A percentile compares a stretch with the other conserved stretches of the same genome.
Evolutionary conservation across 495 filamentous ascomycete genomes (phyloP).

Genomic region (Chaetomium tenue): DNA sequence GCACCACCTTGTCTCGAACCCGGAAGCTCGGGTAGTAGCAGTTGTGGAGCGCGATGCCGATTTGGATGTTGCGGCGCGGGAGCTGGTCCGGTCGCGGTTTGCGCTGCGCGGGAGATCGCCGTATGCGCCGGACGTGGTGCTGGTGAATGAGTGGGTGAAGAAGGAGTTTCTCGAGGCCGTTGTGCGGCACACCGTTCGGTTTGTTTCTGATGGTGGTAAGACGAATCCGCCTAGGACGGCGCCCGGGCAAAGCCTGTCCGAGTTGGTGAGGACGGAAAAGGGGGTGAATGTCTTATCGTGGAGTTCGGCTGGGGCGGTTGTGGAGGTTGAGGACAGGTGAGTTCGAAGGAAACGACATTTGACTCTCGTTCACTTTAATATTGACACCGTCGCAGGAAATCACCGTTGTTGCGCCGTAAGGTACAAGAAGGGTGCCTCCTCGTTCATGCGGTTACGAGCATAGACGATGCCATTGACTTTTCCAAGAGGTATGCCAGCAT

Average conservation of each 20-base stretch:
- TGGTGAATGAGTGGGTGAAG: conserved; percentile 58
- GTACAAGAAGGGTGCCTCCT: conserved; percentile 11
- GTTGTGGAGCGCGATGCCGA: conserved; percentile 34
- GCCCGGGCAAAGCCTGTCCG: background rate
- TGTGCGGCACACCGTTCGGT: conserved; percentile 12
- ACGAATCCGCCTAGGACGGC: background rate
- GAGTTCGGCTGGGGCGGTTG: conserved; percentile 3
- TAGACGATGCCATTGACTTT: conserved; percentile 13
- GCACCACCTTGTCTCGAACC: conserved; percentile 34
- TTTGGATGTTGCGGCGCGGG: conserved; percentile 45
- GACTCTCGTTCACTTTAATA: no score
- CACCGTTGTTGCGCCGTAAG: background rate
- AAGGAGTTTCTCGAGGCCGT: conserved; percentile 47
- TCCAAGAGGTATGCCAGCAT: conserved; percentile 5
- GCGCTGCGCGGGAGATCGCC: conserved; percentile 50
- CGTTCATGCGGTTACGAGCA: conserved; percentile 7
- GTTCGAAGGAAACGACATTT: background rate
- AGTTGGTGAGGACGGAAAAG: conserved; percentile 1
- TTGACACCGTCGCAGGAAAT: background rate
- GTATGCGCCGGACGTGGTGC: conserved; percentile 54
- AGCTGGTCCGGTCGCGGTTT: conserved; percentile 50
- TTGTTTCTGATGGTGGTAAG: conserved; percentile 3
- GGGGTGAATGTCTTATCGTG: conserved; percentile 11
- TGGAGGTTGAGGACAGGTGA: conserved; percentile 12
- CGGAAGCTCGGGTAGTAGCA: conserved; percentile 41